These are phyloP conservation scores for Beauveria bassiana DNA, from an alignment of 2,329 filamentous ascomycete species.

Conservation along the genomic window DNA sequence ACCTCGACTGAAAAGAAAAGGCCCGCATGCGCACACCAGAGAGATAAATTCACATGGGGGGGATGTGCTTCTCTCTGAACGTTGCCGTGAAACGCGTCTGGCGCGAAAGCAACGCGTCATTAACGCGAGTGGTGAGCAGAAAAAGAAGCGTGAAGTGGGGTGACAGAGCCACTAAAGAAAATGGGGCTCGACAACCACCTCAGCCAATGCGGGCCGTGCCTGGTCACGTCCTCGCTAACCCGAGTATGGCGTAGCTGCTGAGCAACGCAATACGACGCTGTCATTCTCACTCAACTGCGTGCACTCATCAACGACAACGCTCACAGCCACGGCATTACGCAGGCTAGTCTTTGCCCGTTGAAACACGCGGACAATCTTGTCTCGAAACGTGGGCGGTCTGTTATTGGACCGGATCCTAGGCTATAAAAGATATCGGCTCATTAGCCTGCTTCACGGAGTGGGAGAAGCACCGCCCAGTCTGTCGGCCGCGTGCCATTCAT, in stretches of 20 bases:
- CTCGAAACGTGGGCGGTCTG: no score
- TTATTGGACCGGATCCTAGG: neutral
- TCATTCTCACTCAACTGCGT: no score
- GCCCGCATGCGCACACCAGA: neutral
- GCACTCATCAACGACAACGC: no score
- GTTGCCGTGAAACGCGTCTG: slow-evolving; percentile 2
- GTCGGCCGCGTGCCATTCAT: neutral
- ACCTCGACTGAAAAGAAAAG: neutral
- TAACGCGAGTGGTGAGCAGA: slow-evolving; percentile 1
- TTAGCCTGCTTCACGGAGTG: neutral
- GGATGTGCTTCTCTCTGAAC: slow-evolving; percentile 2
- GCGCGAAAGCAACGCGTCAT: slow-evolving; percentile 11
- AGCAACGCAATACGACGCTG: neutral
- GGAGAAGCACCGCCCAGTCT: no score
- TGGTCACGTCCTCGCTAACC: neutral
- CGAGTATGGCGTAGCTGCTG: neutral
- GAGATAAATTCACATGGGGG: neutral
- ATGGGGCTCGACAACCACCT: slow-evolving; percentile 4
- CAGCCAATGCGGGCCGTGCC: slow-evolving; percentile 7
- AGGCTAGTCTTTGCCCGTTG: neutral
- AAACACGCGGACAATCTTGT: neutral
- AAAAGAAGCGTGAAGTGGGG: neutral
- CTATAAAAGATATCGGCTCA: neutral
- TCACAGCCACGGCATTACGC: no score
- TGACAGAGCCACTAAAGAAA: neutral